Evolutionary conservation across 2,329 filamentous ascomycete species (phyloP).

Genomic region (Trichoderma atrobrunneum): DNA sequence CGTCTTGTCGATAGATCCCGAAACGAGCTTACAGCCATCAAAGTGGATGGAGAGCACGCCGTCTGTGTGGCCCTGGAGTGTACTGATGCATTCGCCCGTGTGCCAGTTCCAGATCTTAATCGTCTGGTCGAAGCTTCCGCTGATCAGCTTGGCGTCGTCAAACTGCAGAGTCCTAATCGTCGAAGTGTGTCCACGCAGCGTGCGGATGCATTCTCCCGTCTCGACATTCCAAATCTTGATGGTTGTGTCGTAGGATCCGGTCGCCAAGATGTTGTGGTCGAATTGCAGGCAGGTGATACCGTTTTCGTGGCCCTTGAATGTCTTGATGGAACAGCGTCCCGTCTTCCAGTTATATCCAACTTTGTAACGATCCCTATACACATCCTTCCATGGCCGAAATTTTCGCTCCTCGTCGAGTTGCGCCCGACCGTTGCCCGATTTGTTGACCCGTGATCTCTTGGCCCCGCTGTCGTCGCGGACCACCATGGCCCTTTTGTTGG

Average conservation of each 20-base stretch:
- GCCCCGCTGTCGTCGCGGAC: slow-evolving; percentile 31
- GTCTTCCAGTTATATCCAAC: slow-evolving; percentile 98
- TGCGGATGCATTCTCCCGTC: slow-evolving; percentile 81
- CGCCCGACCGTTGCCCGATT: slow-evolving; percentile 29
- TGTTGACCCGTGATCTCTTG: slow-evolving; percentile 36
- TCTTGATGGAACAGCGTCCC: slow-evolving; percentile 78
- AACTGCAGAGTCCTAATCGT: slow-evolving; percentile 90
- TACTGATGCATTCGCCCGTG: slow-evolving; percentile 82
- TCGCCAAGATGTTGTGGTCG: slow-evolving; percentile 86
- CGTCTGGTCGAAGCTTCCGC: slow-evolving; percentile 81
- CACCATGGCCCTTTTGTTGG: slow-evolving; percentile 35
- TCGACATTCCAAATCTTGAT: slow-evolving; percentile 97
- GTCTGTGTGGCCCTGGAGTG: slow-evolving; percentile 72
- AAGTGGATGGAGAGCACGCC: slow-evolving; percentile 89
- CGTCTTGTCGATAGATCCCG: slow-evolving; percentile 83
- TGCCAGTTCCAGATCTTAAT: slow-evolving; percentile 97
- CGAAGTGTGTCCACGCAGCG: slow-evolving; percentile 74
- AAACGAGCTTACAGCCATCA: slow-evolving; percentile 78
- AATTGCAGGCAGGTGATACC: slow-evolving; percentile 60
- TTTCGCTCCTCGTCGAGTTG: slow-evolving; percentile 45
- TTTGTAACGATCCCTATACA: slow-evolving; percentile 93
- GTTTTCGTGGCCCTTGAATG: slow-evolving; percentile 82
- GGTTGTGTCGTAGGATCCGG: slow-evolving; percentile 90
- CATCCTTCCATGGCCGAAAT: slow-evolving; percentile 83
- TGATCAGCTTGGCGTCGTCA: slow-evolving; percentile 86